A percentile compares a stretch with the other conserved stretches of the same genome.
Evolutionary conservation across 2,329 filamentous ascomycete species (phyloP).

Genomic region (Sporothrix sp.): DNA sequence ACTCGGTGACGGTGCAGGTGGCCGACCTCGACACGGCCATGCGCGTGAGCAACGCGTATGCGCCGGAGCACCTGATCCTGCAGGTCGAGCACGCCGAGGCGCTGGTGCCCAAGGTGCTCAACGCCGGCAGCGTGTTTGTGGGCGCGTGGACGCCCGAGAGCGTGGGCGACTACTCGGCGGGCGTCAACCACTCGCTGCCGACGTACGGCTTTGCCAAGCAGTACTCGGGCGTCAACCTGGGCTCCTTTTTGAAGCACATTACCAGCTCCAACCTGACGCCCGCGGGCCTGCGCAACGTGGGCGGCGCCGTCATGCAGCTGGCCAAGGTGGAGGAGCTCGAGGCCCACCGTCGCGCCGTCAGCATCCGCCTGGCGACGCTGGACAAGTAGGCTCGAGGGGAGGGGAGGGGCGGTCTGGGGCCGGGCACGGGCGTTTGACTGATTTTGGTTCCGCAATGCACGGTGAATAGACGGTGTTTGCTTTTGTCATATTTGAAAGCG

Average conservation of each 20-base stretch:
- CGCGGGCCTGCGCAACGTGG: constrained; percentile 76
- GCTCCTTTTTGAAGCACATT: constrained; percentile 95
- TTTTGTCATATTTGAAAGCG: neutral
- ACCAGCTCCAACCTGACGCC: constrained; percentile 85
- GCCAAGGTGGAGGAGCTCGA: constrained; percentile 92
- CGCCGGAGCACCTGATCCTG: constrained; percentile 91
- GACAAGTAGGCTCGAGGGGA: neutral
- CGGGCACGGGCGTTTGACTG: no score
- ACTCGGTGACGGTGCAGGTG: constrained; percentile 75
- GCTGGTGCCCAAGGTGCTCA: constrained; percentile 70
- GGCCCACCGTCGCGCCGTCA: constrained; percentile 80
- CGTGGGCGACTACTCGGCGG: constrained; percentile 95
- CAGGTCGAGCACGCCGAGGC: constrained; percentile 70
- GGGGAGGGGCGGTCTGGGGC: no score
- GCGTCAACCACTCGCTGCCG: constrained; percentile 92
- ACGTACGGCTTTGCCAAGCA: constrained; percentile 98
- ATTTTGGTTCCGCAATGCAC: no score
- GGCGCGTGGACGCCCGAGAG: constrained; percentile 95
- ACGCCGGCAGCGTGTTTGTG: constrained; percentile 93
- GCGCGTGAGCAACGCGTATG: constrained; percentile 82
- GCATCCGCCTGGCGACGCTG: constrained; percentile 55
- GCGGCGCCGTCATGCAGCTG: constrained; percentile 84
- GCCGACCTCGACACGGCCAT: constrained; percentile 64
- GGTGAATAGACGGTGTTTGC: no score
- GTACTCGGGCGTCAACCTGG: constrained; percentile 94